Conservation (phyloP, 2,329 filamentous ascomycete genomes). For the Fusarium pilosicola region DNA sequence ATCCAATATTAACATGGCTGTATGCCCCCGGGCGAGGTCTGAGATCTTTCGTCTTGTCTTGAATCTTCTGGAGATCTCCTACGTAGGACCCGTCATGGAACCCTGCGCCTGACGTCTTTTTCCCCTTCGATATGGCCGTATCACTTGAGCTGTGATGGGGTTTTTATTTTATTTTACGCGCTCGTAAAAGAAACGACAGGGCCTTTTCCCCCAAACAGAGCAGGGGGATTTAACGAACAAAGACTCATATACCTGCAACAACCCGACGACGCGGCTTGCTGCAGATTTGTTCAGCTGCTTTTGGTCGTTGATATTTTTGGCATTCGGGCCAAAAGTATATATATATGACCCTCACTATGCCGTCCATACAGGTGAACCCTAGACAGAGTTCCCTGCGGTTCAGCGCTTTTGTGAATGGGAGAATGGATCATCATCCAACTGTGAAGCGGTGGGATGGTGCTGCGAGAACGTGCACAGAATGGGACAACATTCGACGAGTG, state of each 20-base stretch:
- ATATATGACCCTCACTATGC: constrained; percentile 7
- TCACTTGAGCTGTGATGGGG: constrained; percentile 10
- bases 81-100: constrained; percentile 31
- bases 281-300: constrained; percentile 23
- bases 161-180: background rate
- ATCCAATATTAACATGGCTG: constrained; percentile 38
- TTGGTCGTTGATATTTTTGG: background rate
- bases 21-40: constrained; percentile 14
- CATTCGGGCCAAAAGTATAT: background rate
- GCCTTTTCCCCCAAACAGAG: background rate
- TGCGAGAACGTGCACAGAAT: constrained; percentile 54
- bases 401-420: constrained; percentile 46
- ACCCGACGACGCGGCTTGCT: constrained; percentile 28
- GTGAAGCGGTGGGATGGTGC: constrained; percentile 64
- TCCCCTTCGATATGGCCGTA: constrained; percentile 7
- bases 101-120: constrained; percentile 27
- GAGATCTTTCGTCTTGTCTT: constrained; percentile 29
- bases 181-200: background rate
- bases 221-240: constrained; percentile 14
- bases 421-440: constrained; percentile 25
- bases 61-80: constrained; percentile 23
- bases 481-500: constrained; percentile 61
- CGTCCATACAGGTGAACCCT: constrained; percentile 19
- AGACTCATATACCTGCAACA: constrained; percentile 31
- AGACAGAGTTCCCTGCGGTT: constrained; percentile 34